Base-by-base conservation (phyloP, 345 rosid species). In the Eucalyptus fibrosa region DNA sequence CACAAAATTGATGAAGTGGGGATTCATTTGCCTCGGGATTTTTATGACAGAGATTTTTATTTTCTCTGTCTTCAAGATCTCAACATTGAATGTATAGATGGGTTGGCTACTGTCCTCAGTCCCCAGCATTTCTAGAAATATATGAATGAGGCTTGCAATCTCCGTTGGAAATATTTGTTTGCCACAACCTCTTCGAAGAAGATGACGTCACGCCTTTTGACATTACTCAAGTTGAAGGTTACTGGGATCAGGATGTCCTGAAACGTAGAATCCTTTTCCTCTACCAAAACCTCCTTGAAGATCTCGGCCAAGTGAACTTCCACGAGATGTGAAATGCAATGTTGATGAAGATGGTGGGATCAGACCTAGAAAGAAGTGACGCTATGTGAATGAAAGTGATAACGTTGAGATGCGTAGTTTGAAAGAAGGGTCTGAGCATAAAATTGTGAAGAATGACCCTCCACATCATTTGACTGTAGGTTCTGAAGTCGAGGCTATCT, bases 41-140 rank as follows among this genome's bases (percentile, higher is more conserved):
- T 82, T 92, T 94, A 90, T 93, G 96, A 94, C 93, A 92, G 99
- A 97, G 96, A 93, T 97, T 93, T 95, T 95, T 94, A 93, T 95
- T 93, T 93, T 95, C 98, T 94, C 95, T 94, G 94, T 94, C 96
- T 92, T 89, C 98, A 97, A 96, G 97, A 97, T 95, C 95, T 97
- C 92, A 94, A 89, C 92, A 88, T 95, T 55, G 96, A 97, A 90
- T 95, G 98, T 95, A 93, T 97, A 88, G 97, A 97, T 95, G 97
- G 96, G 88, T 89, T 94, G 95, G 98, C 97, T 89, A 93, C 94
- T 50, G 94, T 97, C 89, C 97, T 96, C 90, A 91, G 96, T 91
- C 97, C 95, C 72, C 91, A 91, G 86, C 98, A 97, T 87, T 95
- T 94, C 45, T 93, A 93, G 91, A 95, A 94, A 91, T 92, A 91